These are phyloP conservation scores for Mentha longifolia DNA, from an alignment of 257 asterid species.

Conservation along the genomic window DNA sequence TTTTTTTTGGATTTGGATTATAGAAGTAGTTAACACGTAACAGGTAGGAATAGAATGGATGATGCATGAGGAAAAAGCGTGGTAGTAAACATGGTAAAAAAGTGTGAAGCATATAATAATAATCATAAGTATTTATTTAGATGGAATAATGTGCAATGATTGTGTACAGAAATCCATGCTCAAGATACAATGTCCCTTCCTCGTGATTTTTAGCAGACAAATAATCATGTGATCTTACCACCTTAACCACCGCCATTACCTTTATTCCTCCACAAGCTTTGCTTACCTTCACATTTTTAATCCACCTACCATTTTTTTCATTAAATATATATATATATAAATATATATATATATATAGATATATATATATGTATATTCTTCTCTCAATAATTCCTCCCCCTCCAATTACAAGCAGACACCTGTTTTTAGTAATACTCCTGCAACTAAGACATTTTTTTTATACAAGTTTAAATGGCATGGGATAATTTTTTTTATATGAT, in stretches of 20 bases:
- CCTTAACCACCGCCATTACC: conserved; percentile 34
- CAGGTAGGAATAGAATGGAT: background rate
- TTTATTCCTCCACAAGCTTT: no score
- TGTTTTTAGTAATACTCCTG: no score
- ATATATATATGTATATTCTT: no score
- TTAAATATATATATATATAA: no score
- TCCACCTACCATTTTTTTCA: background rate
- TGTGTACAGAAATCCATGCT: conserved; percentile 23
- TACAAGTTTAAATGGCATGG: no score
- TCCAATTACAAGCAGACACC: background rate
- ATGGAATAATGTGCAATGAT: conserved; percentile 33
- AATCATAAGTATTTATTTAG: background rate
- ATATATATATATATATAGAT: no score
- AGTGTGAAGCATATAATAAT: conserved; percentile 12
- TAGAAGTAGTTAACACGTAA: no score
- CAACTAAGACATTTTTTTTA: no score
- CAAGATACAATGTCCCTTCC: background rate
- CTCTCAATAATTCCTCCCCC: background rate
- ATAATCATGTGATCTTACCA: conserved; percentile 33
- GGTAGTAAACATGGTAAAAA: conserved; percentile 25
- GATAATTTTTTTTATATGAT: no score
- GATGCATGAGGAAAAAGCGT: conserved; percentile 22
- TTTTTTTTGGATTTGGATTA: no score
- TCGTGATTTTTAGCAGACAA: conserved; percentile 17
- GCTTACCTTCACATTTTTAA: conserved; percentile 13